Percentiles rank a stretch among this genome's conserved stretches.
Evolutionary conservation across 78 protist genomes (phyloP).

Genomic region (Dictyostelium brefeldianum): DNA sequence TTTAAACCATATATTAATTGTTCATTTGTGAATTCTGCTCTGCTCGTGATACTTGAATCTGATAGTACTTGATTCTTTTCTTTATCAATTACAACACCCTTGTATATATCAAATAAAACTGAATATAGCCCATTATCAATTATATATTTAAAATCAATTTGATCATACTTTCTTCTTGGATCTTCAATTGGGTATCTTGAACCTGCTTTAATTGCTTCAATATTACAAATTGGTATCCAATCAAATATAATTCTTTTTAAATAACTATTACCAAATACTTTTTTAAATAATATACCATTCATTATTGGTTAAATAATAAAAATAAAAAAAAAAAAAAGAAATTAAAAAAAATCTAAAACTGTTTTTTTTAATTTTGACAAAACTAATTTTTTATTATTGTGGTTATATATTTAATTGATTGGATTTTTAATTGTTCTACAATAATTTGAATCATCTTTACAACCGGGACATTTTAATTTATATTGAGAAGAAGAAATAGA

Average conservation of each 20-base stretch:
- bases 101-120: not conserved
- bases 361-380: too few species aligned
- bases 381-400: not conserved
- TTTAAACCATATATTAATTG: not conserved
- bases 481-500: constrained; percentile 34
- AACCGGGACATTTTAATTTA: constrained; percentile 75
- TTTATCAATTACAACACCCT: not conserved
- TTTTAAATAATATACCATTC: not conserved
- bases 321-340: too few species aligned
- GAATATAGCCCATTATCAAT: not conserved
- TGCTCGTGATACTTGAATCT: not conserved
- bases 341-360: too few species aligned
- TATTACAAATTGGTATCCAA: not conserved
- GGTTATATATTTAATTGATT: not conserved
- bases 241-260: not conserved
- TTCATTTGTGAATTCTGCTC: not conserved
- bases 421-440: constrained; percentile 79
- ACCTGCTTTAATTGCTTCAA: not conserved
- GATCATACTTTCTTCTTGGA: not conserved
- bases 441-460: constrained; percentile 52
- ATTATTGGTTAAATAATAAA: too few species aligned
- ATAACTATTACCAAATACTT: not conserved
- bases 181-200: not conserved
- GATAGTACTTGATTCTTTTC: not conserved
- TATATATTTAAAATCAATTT: not conserved